Evolutionary conservation across 2,329 filamentous ascomycete genomes (phyloP), one percentile per base, ranked within the genome.

Genomic region (Pezicula neosporulosa): DNA sequence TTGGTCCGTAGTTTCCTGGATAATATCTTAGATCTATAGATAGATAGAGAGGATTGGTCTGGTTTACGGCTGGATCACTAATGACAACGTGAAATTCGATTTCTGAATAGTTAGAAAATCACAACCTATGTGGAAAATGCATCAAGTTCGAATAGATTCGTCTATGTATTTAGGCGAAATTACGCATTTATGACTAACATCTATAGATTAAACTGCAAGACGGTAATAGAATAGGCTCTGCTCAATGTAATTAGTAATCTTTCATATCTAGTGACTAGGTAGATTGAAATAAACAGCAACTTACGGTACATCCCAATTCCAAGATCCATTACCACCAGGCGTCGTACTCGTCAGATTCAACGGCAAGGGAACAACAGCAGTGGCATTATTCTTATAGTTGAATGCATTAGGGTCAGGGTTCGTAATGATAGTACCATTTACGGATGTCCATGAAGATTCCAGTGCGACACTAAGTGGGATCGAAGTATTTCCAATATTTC

Each of bases 251-350:
- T 38, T 21, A 42, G 19, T 15, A 15, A 30, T 30, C 21, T 5
- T 16, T 12, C 12, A 7, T 21, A 19, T 8, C 7, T 12, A 21
- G 5, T 24, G 16, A 2, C 35, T 3, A 21, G 9, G 0, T n/a
- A n/a, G n/a, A n/a, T n/a, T n/a, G n/a, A n/a, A n/a, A n/a, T n/a
- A 33, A 10, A 44, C 21, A 5, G 27, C 6, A 10, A 54, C 57
- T 59, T 45, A 59, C 57, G 57, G 57, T 9, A 59, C 57, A 54
- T 56, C 44, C 57, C 57, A 59, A 27, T 8, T 46, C 57, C 57
- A 57, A 21, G 12, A 47, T 43, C 52, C 52, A 49, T 56, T 51
- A 2, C 24, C 16, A 35, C 35, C 44, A 2, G 57, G 44, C 6
- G 5, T 45, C 1, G 43, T 51, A 7, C 15, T 48, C 2, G 55